Evolutionary conservation across 352 stramenopile species (phyloP), one percentile per base, ranked within the genome.

Genomic region (Pseudoperonospora humuli): DNA sequence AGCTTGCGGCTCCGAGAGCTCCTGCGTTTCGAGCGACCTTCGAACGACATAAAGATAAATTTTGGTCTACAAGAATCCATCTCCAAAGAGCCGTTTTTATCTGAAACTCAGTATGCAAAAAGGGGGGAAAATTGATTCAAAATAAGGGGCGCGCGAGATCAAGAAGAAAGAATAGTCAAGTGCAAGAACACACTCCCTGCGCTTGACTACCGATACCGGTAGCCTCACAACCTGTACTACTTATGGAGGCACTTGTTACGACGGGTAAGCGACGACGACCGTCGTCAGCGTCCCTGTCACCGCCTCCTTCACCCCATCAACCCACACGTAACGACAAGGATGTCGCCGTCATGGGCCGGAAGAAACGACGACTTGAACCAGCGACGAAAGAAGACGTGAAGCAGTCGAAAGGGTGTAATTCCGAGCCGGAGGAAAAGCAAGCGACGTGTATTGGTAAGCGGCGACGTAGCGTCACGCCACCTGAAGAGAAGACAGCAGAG

Each of bases 41-140:
- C 43, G 3, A 11, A 15, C 37, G 18, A 60, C 51, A 48, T 46
- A 14, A 14, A 2, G 26, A 3, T 31, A 31, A 31, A 31, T 14
- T 32, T 3, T 9, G 26, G n/a, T n/a, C n/a, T n/a, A n/a, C n/a
- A n/a, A n/a, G n/a, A n/a, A n/a, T n/a, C 2, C 2, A 32, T 2
- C 47, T 17, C 51, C 27, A 54, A 44, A 64, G 46, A 61, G 46
- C 60, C 50, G 39, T 60, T 63, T 58, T 53, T 56, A 38, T 38
- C 36, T 49, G 42, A 9, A 1, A 25, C 25, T 54, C 19, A 57
- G 41, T 57, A 62, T 53, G 19, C 28, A 29, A 41, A 59, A 62
- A 51, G 32, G 52, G 57, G 50, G 46, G 45, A 9, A 42, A 46
- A 50, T 50, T 33, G 42, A 46, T 46, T 58, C 42, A 57, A 54